Evolutionary conservation across 2,329 filamentous ascomycete genomes (phyloP), one percentile per base, ranked within the genome.

Genomic region (Clarireedia monteithiana): DNA sequence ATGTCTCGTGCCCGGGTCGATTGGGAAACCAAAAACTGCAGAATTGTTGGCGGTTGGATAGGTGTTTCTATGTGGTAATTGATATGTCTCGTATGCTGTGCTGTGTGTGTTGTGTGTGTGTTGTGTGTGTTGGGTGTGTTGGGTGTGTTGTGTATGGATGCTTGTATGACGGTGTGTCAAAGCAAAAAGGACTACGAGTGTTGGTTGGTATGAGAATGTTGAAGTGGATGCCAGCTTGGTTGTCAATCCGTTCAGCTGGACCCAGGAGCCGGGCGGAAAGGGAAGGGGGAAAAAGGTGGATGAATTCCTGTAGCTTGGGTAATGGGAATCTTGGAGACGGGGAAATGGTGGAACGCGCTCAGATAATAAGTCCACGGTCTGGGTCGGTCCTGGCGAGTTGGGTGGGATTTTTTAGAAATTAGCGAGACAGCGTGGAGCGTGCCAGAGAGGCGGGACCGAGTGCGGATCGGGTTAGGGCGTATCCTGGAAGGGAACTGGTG

Each of bases 361-460:
- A 12, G 30, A 34, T 34, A 34, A 34, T 34, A 34, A 34, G 30
- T 9, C 30, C 10, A 34, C 10, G 30, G 30, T 34, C 30, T 34
- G 30, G 30, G 10, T 34, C 30, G 30, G 30, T 34, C 30, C 30
- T 14, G 30, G 30, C 30, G 30, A 34, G 30, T 34, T 34, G 30
- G 27, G 39, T 34, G 30, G 27, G 39, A 36, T 17, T 53, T 39
- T 34, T 47, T 47, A 39, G 50, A 47, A 53, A 53, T 53, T 53
- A 53, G 50, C 50, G 50, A 52, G 50, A 26, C 50, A 52, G 39
- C 50, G 27, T 46, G 39, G 50, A 53, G 20, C 50, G 50, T 53
- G 26, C 50, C 50, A 53, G 50, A 47, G 45, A 34, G 50, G 36
- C 40, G 50, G 50, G 50, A 53, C 50, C 45, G 47, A 24, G n/a